These are phyloP conservation scores for Phytopythium boreale DNA, from an alignment of 352 stramenopile genomes.

Conservation along the genomic window DNA sequence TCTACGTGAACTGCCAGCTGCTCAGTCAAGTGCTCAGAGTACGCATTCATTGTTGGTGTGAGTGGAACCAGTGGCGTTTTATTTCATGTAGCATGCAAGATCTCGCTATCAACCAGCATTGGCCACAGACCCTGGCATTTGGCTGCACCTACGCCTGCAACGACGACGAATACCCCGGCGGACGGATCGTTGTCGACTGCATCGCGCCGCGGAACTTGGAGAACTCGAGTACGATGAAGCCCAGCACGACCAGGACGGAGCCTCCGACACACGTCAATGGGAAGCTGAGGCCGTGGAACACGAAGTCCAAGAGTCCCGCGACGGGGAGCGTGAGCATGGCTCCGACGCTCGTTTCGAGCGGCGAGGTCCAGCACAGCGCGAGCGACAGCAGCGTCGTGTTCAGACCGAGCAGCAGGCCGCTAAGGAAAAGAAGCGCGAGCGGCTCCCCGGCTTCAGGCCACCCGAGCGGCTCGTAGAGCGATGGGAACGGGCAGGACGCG, in stretches of 20 bases:
- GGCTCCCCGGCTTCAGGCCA: slow-evolving; percentile 30
- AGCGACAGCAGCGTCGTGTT: slow-evolving; percentile 39
- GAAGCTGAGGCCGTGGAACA: slow-evolving; percentile 44
- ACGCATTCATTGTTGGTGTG: too few species aligned
- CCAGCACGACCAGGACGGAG: slow-evolving; percentile 47
- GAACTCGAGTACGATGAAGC: slow-evolving; percentile 51
- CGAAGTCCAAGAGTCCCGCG: slow-evolving; percentile 39
- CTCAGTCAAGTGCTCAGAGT: too few species aligned
- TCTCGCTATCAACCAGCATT: neutral
- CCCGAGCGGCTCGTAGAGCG: slow-evolving; percentile 46
- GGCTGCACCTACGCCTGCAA: neutral
- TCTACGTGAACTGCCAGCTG: too few species aligned
- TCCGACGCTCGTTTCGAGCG: slow-evolving; percentile 54
- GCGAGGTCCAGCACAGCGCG: slow-evolving; percentile 53
- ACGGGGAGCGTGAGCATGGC: slow-evolving; percentile 60
- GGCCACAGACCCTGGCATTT: too few species aligned
- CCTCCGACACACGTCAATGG: slow-evolving; percentile 45
- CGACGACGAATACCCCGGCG: neutral
- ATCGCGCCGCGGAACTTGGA: neutral
- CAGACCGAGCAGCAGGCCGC: slow-evolving; percentile 24
- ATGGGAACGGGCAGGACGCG: slow-evolving; percentile 26
- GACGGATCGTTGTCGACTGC: neutral
- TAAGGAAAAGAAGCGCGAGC: slow-evolving; percentile 32
- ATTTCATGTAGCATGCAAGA: too few species aligned
- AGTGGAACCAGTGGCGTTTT: too few species aligned